Percentiles rank a stretch among this genome's conserved stretches.
phyloP scores from a whole-genome alignment of 2,329 filamentous ascomycete species.

The Monosporascus ibericus region DNA sequence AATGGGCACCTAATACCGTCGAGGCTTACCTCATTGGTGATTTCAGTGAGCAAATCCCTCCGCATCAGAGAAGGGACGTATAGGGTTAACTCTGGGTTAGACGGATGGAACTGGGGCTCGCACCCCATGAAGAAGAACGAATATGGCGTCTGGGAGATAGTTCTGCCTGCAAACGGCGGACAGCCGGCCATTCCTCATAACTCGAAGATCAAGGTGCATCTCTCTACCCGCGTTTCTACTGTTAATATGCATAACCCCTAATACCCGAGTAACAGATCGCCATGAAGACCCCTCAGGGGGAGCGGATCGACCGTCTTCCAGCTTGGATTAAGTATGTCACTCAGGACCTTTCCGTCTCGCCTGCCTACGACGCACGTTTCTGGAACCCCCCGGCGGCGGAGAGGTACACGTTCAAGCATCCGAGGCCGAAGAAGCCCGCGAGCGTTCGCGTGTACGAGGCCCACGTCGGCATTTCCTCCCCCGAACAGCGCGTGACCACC shows the following conservation, averaged over 20 bases:
- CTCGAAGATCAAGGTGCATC: constrained; percentile 83
- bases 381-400: constrained; percentile 84
- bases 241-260: constrained; percentile 3
- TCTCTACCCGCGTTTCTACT: background rate
- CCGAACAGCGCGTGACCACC: constrained; percentile 79
- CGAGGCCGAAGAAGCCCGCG: constrained; percentile 72
- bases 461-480: constrained; percentile 95
- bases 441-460: constrained; percentile 95
- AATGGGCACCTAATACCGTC: constrained; percentile 91
- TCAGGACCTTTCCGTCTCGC: constrained; percentile 83
- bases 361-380: constrained; percentile 90
- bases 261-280: constrained; percentile 56
- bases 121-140: constrained; percentile 82
- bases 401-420: constrained; percentile 78
- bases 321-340: constrained; percentile 98
- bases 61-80: background rate
- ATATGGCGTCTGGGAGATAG: constrained; percentile 84
- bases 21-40: constrained; percentile 86
- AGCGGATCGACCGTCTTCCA: constrained; percentile 80
- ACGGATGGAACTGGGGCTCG: constrained; percentile 78
- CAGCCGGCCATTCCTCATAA: constrained; percentile 80
- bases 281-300: constrained; percentile 70
- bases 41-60: constrained; percentile 61
- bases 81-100: constrained; percentile 38
- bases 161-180: constrained; percentile 66